Conservation (phyloP, 345 rosid species). For the Jatropha curcas region DNA sequence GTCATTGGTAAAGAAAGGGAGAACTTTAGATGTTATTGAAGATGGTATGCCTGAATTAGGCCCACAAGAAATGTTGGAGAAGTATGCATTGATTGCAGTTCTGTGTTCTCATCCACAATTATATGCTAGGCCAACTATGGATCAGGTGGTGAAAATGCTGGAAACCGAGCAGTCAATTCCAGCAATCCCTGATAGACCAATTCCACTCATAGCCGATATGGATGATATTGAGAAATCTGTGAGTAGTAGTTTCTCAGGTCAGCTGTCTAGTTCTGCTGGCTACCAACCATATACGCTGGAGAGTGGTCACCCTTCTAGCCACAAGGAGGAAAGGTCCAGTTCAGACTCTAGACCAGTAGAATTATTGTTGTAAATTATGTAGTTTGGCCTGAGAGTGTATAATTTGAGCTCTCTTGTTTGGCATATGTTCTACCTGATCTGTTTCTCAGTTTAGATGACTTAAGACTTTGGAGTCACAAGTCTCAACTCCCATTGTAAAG, state of each 20-base stretch:
- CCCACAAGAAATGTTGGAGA: slow-evolving; percentile 61
- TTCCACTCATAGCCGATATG: slow-evolving; percentile 63
- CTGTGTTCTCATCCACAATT: slow-evolving; percentile 91
- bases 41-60: slow-evolving; percentile 69
- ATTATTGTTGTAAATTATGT: slow-evolving; percentile 14
- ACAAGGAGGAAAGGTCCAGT: slow-evolving; percentile 12
- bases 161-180: slow-evolving; percentile 75
- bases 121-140: slow-evolving; percentile 90
- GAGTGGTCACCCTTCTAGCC: slow-evolving; percentile 29
- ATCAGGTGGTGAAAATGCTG: slow-evolving; percentile 88
- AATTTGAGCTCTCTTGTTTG: slow-evolving; percentile 2
- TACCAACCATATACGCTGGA: slow-evolving; percentile 51
- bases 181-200: slow-evolving; percentile 75
- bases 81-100: slow-evolving; percentile 74
- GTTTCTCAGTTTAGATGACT: slow-evolving; percentile 6
- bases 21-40: slow-evolving; percentile 68
- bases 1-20: slow-evolving; percentile 72
- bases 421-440: slow-evolving; percentile 4
- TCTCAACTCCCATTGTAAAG: slow-evolving; percentile 34
- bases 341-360: slow-evolving; percentile 30
- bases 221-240: slow-evolving; percentile 73
- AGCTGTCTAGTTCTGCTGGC: slow-evolving; percentile 61
- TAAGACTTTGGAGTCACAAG: slow-evolving; percentile 21
- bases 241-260: slow-evolving; percentile 67
- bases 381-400: slow-evolving; percentile 12